Base-by-base conservation (phyloP, 2,329 filamentous ascomycete species). In the Penicillium sp. region DNA sequence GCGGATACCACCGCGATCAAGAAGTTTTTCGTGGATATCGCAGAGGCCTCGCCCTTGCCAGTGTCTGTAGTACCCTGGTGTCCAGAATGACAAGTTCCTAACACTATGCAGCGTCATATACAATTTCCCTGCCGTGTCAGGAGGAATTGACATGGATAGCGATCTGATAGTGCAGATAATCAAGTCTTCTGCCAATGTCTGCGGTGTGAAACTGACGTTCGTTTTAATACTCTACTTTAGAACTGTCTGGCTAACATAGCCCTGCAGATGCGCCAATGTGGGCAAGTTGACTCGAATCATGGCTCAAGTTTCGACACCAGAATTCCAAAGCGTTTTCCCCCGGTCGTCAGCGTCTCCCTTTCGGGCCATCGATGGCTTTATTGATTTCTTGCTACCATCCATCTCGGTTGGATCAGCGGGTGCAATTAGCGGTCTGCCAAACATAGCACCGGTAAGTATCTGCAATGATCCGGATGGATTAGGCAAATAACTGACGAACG, bases 101-200 rank as follows among this genome's bases (percentile, higher is more conserved):
- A 47, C 24, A 31, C 7, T n/a, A 10, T 26, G 29, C 47, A 49
- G 47, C 1, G 39, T 49, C 19, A 24, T 49, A 5, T 49, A 49
- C 24, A 49, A 49, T 22, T 49, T 49, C 6, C 47, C 47, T 33
- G 27, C 47, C n/a, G 47, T 49, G 0, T 35, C 47, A 3, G 47
- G 47, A 19, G 47, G 47, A 22, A 49, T 49, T 14, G 47, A 49
- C 26, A 49, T 49, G 47, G 47, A 49, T 16, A 49, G 47, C 13
- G 47, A 49, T 29, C 19, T 49, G 2, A 49, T 49, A 19, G 47
- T 49, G 27, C 8, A 31, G 24, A 49, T 49, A 22, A 24, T 49
- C 14, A 26, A 49, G 21, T 49, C 47, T n/a, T 49, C 47, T 1
- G 13, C 47, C 21, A 49, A 49, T 33, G 33, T 49, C 1, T 49